phyloP scores from a whole-genome alignment of 2,329 filamentous ascomycete genomes.

The Ophiostoma sp. region DNA sequence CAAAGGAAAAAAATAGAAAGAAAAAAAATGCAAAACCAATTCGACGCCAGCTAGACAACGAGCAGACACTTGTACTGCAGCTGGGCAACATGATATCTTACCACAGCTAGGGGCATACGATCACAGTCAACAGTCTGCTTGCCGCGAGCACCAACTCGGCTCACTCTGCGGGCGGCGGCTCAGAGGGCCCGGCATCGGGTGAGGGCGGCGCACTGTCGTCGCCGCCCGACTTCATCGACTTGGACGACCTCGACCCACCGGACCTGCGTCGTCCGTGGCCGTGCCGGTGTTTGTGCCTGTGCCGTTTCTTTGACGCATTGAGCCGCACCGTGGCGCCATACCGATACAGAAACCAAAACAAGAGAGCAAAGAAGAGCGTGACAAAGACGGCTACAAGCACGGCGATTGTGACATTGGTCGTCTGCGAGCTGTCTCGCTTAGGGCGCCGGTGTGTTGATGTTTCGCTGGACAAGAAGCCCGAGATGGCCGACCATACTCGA shows the following conservation, averaged over 20 bases:
- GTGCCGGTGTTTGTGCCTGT: constrained; percentile 2
- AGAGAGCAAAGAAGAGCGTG: constrained; percentile 21
- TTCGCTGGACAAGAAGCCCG: not conserved
- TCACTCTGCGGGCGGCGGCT: constrained; percentile 8
- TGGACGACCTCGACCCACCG: constrained; percentile 20
- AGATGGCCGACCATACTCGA: not conserved
- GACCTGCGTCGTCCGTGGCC: constrained; percentile 12
- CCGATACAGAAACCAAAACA: constrained; percentile 22
- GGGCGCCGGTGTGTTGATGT: not conserved
- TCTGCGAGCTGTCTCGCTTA: constrained; percentile 7
- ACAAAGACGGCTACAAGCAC: constrained; percentile 23
- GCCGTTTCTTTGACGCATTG: not conserved
- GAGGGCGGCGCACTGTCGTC: constrained; percentile 21
- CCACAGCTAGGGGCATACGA: too few species aligned
- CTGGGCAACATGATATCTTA: too few species aligned
- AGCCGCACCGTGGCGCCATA: constrained; percentile 23
- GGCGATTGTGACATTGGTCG: constrained; percentile 26
- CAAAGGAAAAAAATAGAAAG: too few species aligned
- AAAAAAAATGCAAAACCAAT: too few species aligned
- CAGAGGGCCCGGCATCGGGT: constrained; percentile 15
- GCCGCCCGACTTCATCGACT: constrained; percentile 18
- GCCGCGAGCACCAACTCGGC: too few species aligned
- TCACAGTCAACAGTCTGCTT: too few species aligned
- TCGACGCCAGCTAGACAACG: too few species aligned
- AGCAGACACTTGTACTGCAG: too few species aligned